Percentiles rank a stretch among this genome's conserved stretches.
Conservation (phyloP, 2,329 filamentous ascomycete genomes). For the Botryosphaeria dothidea region DNA sequence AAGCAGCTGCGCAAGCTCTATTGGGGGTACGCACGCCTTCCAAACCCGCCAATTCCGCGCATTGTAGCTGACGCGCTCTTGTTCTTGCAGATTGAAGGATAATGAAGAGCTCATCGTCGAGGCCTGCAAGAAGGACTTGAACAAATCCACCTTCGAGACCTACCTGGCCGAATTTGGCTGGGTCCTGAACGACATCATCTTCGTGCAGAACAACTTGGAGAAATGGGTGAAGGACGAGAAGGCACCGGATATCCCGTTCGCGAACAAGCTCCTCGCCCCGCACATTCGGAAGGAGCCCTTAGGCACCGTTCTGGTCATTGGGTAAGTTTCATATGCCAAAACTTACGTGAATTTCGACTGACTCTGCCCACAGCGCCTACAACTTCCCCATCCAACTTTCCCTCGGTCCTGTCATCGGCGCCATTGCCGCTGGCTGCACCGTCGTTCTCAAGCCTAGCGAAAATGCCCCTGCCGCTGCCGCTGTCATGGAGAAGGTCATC, state of each 20-base stretch:
- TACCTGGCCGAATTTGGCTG: conserved; percentile 74
- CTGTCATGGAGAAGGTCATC: conserved; percentile 77
- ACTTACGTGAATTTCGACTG: conserved; percentile 13
- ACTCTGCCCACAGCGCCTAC: conserved; percentile 63
- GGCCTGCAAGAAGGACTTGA: conserved; percentile 75
- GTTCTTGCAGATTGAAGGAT: conserved; percentile 64
- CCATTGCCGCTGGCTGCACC: conserved; percentile 89
- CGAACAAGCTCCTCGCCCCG: conserved; percentile 69
- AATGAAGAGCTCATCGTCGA: conserved; percentile 70
- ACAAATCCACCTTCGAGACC: conserved; percentile 76
- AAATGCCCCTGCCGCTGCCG: conserved; percentile 71
- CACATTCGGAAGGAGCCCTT: conserved; percentile 85
- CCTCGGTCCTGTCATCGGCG: conserved; percentile 78
- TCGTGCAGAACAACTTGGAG: conserved; percentile 74
- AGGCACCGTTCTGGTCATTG: conserved; percentile 81
- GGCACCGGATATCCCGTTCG: conserved; percentile 67
- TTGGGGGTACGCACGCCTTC: conserved; percentile 65
- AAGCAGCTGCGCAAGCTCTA: conserved; percentile 91
- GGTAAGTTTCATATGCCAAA: conserved; percentile 46
- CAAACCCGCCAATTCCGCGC: not conserved
- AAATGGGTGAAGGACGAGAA: conserved; percentile 82
- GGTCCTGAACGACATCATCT: conserved; percentile 78
- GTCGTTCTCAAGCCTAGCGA: conserved; percentile 91
- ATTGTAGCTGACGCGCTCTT: conserved; percentile 20
- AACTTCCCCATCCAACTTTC: conserved; percentile 90